Evolutionary conservation across 176 grass and related monocot genomes (phyloP).

Genomic region (Typha latifolia): DNA sequence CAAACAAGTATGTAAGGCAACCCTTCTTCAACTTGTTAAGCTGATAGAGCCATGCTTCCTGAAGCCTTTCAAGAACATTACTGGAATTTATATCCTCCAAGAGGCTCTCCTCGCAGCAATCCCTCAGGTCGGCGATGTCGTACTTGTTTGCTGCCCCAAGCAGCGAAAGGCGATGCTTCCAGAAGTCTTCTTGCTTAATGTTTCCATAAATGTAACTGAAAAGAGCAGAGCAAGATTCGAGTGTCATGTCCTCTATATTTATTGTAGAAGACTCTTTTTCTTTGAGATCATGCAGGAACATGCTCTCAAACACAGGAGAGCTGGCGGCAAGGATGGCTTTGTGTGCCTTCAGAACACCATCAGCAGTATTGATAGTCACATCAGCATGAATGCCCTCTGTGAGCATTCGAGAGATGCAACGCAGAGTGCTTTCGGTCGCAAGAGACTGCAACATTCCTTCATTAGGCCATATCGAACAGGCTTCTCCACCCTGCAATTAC

Average conservation of each 20-base stretch:
- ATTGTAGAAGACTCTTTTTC: constrained; percentile 54
- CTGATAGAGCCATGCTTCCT: constrained; percentile 61
- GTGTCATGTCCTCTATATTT: constrained; percentile 64
- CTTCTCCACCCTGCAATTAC: constrained; percentile 41
- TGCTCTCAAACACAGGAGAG: constrained; percentile 74
- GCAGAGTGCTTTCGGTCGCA: constrained; percentile 46
- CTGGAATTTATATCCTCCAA: constrained; percentile 56
- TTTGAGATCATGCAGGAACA: constrained; percentile 73
- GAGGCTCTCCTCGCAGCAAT: constrained; percentile 88
- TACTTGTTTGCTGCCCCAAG: constrained; percentile 76
- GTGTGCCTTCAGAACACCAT: constrained; percentile 66
- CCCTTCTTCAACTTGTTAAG: constrained; percentile 74
- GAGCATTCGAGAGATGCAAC: constrained; percentile 73
- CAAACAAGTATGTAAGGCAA: constrained; percentile 67
- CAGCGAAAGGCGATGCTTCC: constrained; percentile 60
- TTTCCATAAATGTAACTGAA: constrained; percentile 66
- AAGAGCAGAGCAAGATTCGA: constrained; percentile 48
- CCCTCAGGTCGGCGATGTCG: constrained; percentile 43
- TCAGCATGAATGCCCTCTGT: constrained; percentile 61
- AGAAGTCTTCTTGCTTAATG: constrained; percentile 55
- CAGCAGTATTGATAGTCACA: constrained; percentile 54
- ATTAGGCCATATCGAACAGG: constrained; percentile 40
- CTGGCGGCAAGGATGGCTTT: constrained; percentile 54
- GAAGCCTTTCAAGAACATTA: constrained; percentile 75
- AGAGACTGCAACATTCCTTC: constrained; percentile 41